phyloP scores from a whole-genome alignment of 1,284 basidiomycete species.

The Cutaneotrichosporon sp. region DNA sequence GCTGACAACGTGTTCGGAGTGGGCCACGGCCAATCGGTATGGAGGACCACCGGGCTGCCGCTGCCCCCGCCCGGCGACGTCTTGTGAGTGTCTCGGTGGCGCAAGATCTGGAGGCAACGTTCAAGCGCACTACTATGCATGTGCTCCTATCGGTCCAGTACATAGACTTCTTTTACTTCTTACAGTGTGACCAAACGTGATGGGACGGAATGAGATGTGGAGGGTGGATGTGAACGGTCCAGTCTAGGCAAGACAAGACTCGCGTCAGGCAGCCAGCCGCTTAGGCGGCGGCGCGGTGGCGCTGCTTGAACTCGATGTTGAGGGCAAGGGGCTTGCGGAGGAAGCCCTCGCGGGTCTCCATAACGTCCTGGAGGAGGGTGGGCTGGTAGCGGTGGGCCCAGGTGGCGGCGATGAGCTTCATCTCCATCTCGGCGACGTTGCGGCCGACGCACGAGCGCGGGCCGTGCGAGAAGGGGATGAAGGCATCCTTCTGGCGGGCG shows the following conservation, averaged over 20 bases:
- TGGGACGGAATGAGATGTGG: not conserved
- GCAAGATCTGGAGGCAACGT: too few relatives aligned
- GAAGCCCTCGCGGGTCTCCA: constrained; percentile 24
- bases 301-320: constrained; percentile 16
- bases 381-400: constrained; percentile 26
- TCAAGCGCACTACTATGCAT: constrained; percentile 1
- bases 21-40: too few relatives aligned
- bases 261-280: too few relatives aligned
- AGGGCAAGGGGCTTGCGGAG: constrained; percentile 24
- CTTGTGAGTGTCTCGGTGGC: too few relatives aligned
- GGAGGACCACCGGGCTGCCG: too few relatives aligned
- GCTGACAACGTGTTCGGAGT: too few relatives aligned
- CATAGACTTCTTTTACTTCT: constrained; percentile 1
- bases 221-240: not conserved
- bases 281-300: not conserved
- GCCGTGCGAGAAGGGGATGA: constrained; percentile 35
- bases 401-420: constrained; percentile 25
- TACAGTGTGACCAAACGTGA: constrained; percentile 1
- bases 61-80: too few relatives aligned
- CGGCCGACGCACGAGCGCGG: constrained; percentile 38
- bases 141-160: not conserved
- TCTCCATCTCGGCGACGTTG: constrained; percentile 31
- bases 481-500: constrained; percentile 26
- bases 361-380: constrained; percentile 19
- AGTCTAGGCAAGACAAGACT: not conserved